phyloP scores from a whole-genome alignment of 2,329 filamentous ascomycete species.

The Colletotrichum spaethianum region DNA sequence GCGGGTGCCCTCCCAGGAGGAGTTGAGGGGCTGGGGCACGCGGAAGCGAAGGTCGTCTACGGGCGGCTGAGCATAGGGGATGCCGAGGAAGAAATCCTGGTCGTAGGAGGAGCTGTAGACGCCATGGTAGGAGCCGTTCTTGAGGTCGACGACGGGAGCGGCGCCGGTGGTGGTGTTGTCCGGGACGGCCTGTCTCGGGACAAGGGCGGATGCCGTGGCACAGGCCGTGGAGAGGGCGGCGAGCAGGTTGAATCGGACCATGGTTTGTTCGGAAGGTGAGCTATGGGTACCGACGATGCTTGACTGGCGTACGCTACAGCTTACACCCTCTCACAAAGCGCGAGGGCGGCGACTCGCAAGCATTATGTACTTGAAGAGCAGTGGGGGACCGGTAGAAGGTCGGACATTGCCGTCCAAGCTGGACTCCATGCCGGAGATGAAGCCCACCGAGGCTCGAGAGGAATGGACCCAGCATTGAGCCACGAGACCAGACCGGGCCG shows the following conservation, averaged over 20 bases:
- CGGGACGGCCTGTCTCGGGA: slow-evolving; percentile 30
- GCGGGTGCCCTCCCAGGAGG: slow-evolving; percentile 56
- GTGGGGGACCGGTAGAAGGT: slow-evolving; percentile 16
- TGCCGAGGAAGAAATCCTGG: slow-evolving; percentile 67
- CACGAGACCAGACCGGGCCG: slow-evolving; percentile 34
- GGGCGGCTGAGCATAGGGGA: slow-evolving; percentile 69
- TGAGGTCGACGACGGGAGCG: slow-evolving; percentile 31
- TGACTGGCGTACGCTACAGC: slow-evolving; percentile 16
- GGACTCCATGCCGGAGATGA: slow-evolving; percentile 32
- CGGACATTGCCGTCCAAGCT: slow-evolving; percentile 16
- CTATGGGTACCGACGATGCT: slow-evolving; percentile 10
- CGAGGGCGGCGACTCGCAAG: not conserved
- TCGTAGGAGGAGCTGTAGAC: slow-evolving; percentile 54
- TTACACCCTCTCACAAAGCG: not conserved
- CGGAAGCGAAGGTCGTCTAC: slow-evolving; percentile 68
- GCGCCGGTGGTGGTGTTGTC: slow-evolving; percentile 16
- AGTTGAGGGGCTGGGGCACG: slow-evolving; percentile 63
- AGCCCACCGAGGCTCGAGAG: slow-evolving; percentile 24
- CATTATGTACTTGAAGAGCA: slow-evolving; percentile 29
- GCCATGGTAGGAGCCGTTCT: slow-evolving; percentile 56
- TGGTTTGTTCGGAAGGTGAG: not conserved
- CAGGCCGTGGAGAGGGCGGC: slow-evolving; percentile 30
- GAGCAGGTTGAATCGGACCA: slow-evolving; percentile 33
- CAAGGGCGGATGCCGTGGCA: slow-evolving; percentile 31
- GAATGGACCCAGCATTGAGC: slow-evolving; percentile 15